phyloP scores from a whole-genome alignment of 768 basidiomycete species.

The Rhizopogon vulgaris region DNA sequence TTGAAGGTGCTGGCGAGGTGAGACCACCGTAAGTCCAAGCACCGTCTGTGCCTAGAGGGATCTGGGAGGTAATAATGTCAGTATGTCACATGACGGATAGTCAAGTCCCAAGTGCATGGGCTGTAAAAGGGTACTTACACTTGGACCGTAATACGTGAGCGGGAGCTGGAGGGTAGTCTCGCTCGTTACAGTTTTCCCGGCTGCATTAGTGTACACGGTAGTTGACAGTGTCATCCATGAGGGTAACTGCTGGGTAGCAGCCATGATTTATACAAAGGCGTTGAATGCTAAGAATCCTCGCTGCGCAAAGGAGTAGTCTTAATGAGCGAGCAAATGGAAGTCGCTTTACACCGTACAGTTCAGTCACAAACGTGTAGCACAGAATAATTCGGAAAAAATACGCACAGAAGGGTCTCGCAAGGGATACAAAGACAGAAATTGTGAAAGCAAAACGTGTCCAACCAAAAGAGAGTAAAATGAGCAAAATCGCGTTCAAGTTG shows the following conservation, averaged over 20 bases:
- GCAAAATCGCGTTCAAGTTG: not conserved
- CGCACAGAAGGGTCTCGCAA: conserved; percentile 1
- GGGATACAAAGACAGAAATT: conserved; percentile 4
- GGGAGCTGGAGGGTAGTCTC: conserved; percentile 58
- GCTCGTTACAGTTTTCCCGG: conserved; percentile 50
- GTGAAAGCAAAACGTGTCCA: conserved; percentile 12
- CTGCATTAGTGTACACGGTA: conserved; percentile 45
- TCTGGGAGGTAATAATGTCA: conserved; percentile 34
- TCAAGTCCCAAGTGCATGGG: not conserved
- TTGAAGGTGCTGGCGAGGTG: conserved; percentile 51
- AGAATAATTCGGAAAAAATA: not conserved
- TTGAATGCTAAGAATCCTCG: conserved; percentile 2
- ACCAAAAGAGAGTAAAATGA: conserved; percentile 5
- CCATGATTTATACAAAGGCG: conserved; percentile 16
- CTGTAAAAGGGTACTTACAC: conserved; percentile 45
- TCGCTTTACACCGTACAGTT: conserved; percentile 8
- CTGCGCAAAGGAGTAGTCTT: conserved; percentile 3
- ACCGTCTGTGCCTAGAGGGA: conserved; percentile 58
- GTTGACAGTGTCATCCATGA: conserved; percentile 63
- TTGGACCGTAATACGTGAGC: conserved; percentile 78
- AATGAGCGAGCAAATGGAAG: conserved; percentile 19
- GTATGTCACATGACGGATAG: not conserved
- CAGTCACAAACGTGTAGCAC: not conserved
- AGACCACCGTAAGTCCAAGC: conserved; percentile 72
- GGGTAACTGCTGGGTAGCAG: conserved; percentile 58